phyloP scores from a whole-genome alignment of 768 basidiomycete species.

The Phaeotremella fagi region DNA sequence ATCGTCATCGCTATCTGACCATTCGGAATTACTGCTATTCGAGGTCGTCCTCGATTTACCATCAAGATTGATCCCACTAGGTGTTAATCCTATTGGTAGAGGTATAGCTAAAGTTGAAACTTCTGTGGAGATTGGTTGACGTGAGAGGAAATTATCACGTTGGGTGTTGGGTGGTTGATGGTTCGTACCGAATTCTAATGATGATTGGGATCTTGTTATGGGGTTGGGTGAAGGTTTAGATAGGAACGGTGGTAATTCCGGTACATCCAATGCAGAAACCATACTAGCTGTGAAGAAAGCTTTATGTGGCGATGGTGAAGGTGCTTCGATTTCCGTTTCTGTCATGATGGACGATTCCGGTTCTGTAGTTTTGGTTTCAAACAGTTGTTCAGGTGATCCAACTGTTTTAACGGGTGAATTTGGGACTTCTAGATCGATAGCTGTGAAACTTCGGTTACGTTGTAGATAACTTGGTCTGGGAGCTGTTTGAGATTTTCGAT shows the following conservation, averaged over 20 bases:
- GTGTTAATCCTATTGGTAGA: background rate
- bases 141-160: background rate
- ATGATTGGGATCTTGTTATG: background rate
- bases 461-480: constrained; percentile 32
- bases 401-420: background rate
- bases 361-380: background rate
- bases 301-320: background rate
- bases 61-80: no score
- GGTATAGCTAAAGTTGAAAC: background rate
- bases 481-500: constrained; percentile 11
- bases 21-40: constrained; percentile 6
- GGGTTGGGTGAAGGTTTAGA: background rate
- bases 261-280: background rate
- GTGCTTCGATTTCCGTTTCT: background rate
- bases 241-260: background rate
- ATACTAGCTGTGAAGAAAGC: constrained; percentile 1
- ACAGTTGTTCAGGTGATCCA: background rate
- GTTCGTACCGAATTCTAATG: background rate
- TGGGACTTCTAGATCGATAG: constrained; percentile 27
- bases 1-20: constrained; percentile 30
- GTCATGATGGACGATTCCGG: background rate
- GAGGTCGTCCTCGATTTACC: background rate
- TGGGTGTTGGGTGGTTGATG: background rate
- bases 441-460: constrained; percentile 41
- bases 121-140: background rate